Base-by-base conservation (phyloP, 2,329 filamentous ascomycete genomes). In the Pestalotiopsis sp. region DNA sequence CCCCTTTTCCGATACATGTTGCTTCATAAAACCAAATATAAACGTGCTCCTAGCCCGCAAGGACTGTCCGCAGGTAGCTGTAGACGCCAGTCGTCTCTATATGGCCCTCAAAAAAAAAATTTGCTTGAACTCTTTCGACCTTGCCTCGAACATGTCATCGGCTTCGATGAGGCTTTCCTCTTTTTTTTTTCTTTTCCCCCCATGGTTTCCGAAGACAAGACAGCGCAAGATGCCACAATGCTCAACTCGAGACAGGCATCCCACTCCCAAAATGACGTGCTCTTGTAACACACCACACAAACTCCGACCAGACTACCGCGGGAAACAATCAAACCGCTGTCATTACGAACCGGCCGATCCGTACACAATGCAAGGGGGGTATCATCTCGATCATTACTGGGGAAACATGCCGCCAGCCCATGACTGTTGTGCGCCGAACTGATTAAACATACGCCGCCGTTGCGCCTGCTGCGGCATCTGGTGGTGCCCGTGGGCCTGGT, bases 341-440 rank as follows among this genome's bases (percentile, higher is more conserved):
- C 20, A 55, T 20, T n/a, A 52, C 44, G 44, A 30, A 65, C 22
- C 62, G 40, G 62, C 40, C 62, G 40, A 52, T 52, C 52, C 22
- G 62, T 56, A 63, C 24, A 40, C 60, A 30, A 48, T 52, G 20
- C 44, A 52, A 52, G 44, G 60, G 60, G 60, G 60, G 60, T 63
- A 65, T 65, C 63, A 57, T 55, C 40, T 22, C 11, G 39, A 20
- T 20, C 48, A 26, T 44, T 72, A 72, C 38, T 73, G 71, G 58
- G 74, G 72, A 68, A 76, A 77, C 70, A 77, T 71, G 60, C 73
- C 44, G n/a, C 44, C 73, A 67, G 74, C 73, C 76, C 76, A 78
- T 56, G 52, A 39, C 38, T 74, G 72, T 60, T 75, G 68, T 67
- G 71, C 75, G 66, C 81, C 81, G 76, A 86, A 81, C 75, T 86